Base-by-base conservation (phyloP, 371 early-diverging fungal genomes). In the Mucor ambiguus region DNA sequence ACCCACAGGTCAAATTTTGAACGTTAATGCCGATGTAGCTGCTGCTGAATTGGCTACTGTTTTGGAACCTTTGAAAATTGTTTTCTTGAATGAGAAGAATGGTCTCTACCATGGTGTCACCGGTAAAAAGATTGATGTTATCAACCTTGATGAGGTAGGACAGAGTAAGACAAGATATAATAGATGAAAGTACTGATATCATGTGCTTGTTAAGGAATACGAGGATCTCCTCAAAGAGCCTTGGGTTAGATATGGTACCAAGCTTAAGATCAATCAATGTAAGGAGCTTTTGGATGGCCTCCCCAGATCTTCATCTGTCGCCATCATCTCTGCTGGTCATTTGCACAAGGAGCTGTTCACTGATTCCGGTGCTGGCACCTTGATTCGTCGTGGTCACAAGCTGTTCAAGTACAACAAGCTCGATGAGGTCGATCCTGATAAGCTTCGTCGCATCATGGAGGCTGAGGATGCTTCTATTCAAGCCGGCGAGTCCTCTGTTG, bases 1-100 rank as follows among this genome's bases (percentile, higher is more conserved):
- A 2, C 92, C 93, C 33, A 87, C 89, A 37, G 97, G 98, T 58
- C 98, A 98, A 81, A 95, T 96, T 65, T 82, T 98, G 72, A 98
- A 98, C 57, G 97, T 97, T 59, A 98, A 98, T 77, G 98, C 98
- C 33, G 98, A 98, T 79, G 93, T 96, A 14, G 98, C 97, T 20
- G 97, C 97, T 20, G 95, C 95, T 55, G 98, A 97, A 77, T 84
- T 98, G 57, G 97, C 97, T 20, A 90, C 93, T 32, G 98, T 94
- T 2, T 76, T 98, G 32, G 95, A 98, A 85, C 98, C 97, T 11
- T 85, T 98, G 41, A 98, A 97, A 85, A 95, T 96, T 57, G 93
- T 98, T 1, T 97, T 93, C 67, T 72, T 98, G 75, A 98, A 95
- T 77, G 96, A 97, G 75, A 96, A 96, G 87, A 95, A 96, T 55